These are phyloP conservation scores for Aurantiochytrium sp. DNA, from an alignment of 108 stramenopile genomes.

Conservation along the genomic window DNA sequence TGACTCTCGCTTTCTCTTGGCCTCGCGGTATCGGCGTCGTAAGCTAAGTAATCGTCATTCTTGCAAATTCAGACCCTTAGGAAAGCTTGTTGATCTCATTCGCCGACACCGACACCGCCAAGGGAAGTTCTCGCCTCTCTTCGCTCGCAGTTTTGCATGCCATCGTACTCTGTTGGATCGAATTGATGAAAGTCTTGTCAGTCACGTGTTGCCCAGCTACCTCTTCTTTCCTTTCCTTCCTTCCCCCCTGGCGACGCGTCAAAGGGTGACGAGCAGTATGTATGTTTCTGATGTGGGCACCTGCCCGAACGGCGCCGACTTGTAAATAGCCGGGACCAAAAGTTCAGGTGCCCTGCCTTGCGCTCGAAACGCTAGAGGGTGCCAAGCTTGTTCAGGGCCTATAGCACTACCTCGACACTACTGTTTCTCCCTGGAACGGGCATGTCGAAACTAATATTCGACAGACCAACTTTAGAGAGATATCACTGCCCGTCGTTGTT, in stretches of 20 bases:
- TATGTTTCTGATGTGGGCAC: neutral
- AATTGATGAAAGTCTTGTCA: too few species aligned
- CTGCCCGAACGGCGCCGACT: neutral
- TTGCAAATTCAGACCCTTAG: slow-evolving; percentile 4
- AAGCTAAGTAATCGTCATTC: neutral
- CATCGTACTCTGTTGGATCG: too few species aligned
- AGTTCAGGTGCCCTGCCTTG: neutral
- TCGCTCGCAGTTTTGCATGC: neutral
- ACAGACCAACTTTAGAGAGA: slow-evolving; percentile 6
- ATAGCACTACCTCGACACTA: neutral
- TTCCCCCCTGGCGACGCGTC: too few species aligned
- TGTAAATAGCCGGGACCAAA: neutral
- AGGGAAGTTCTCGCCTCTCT: neutral
- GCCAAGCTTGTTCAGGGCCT: slow-evolving; percentile 3
- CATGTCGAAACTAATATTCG: neutral
- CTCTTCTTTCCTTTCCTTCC: too few species aligned
- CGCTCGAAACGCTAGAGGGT: neutral
- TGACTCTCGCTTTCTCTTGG: neutral
- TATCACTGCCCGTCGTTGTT: too few species aligned
- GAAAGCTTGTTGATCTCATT: slow-evolving; percentile 10
- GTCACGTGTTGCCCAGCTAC: too few species aligned
- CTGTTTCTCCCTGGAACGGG: neutral
- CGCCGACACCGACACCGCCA: neutral
- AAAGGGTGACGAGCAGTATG: neutral
- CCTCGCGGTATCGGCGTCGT: neutral